Conservation (phyloP, 202 grass and related monocot genomes). For the Musa balbisiana region DNA sequence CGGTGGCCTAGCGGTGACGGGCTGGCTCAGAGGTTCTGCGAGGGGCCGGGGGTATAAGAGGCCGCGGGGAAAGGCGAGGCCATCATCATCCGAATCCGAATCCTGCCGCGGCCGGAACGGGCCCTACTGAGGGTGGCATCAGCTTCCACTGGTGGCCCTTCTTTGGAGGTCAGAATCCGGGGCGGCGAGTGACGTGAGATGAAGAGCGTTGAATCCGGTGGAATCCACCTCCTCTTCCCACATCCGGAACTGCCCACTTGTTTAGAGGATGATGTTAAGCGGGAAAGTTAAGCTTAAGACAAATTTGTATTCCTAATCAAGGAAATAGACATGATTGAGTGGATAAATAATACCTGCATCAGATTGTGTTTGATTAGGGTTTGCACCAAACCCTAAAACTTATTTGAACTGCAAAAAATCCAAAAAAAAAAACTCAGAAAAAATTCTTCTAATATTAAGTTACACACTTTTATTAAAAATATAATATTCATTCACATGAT, state of each 20-base stretch:
- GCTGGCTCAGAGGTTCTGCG: neutral
- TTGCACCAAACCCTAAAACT: too few species aligned
- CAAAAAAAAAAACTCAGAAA: too few species aligned
- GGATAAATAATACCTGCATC: too few species aligned
- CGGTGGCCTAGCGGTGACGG: neutral
- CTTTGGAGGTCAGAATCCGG: neutral
- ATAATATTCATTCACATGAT: too few species aligned
- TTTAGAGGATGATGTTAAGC: neutral
- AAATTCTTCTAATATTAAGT: too few species aligned
- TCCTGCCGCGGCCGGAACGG: neutral
- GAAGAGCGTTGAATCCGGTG: neutral
- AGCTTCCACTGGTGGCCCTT: neutral
- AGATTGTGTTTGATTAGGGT: too few species aligned
- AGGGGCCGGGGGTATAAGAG: neutral
- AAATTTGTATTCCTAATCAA: too few species aligned
- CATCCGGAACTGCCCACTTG: neutral
- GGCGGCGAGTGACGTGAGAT: neutral
- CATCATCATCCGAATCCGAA: neutral
- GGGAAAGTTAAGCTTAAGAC: too few species aligned
- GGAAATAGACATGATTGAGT: neutral
- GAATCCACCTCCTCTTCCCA: neutral
- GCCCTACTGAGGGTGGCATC: neutral
- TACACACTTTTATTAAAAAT: too few species aligned
- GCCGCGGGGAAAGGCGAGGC: neutral
- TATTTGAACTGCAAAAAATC: too few species aligned